Base-by-base conservation (phyloP, 2,329 filamentous ascomycete species). In the Fusarium staphyleae region DNA sequence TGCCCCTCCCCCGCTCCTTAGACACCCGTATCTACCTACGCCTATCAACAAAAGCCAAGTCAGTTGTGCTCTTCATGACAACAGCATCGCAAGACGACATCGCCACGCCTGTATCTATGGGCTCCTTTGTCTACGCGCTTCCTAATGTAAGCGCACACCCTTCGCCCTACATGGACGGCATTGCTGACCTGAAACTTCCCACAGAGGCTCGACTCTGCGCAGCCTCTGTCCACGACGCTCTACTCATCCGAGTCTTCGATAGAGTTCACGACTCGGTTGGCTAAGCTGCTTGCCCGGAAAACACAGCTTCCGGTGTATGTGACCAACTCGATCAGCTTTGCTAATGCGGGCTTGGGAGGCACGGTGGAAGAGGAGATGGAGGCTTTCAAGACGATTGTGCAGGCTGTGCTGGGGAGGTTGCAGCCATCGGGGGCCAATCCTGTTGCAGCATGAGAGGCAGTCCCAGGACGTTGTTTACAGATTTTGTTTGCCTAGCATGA, bases 341-440 rank as follows among this genome's bases (percentile, higher is more conserved):
- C 84, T 12, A 85, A 81, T 66, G 82, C 87, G 5, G 89, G 87
- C 2, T 83, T 92, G 66, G 91, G 91, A 9, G 89, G 91, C 15
- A 89, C 86, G 0, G 85, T 93, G 6, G 93, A 97, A 70, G 95
- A 98, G 78, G 93, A 98, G 76, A 93, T 97, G 86, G 91, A 93
- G 69, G 91, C 89, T 0, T 87, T 97, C 66, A 86, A 84, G 67
- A 83, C 82, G 60, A 85, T 96, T 33, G 86, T 93, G 26, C 83
- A 89, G 52, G 84, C 89, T 39, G 82, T 93, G 15, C 59, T 73
- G 6, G 66, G 57, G 12, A 67, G 62, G 48, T 66, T 76, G 11
- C 59, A 63, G 39, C 45, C 60, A 13, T 48, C 62, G 2, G 63
- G 57, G 4, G 10, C 52, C 30, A 61, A 52, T 11, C 7, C 51